Base-by-base conservation (phyloP, 768 basidiomycete genomes). In the Hortiboletus campestris region DNA sequence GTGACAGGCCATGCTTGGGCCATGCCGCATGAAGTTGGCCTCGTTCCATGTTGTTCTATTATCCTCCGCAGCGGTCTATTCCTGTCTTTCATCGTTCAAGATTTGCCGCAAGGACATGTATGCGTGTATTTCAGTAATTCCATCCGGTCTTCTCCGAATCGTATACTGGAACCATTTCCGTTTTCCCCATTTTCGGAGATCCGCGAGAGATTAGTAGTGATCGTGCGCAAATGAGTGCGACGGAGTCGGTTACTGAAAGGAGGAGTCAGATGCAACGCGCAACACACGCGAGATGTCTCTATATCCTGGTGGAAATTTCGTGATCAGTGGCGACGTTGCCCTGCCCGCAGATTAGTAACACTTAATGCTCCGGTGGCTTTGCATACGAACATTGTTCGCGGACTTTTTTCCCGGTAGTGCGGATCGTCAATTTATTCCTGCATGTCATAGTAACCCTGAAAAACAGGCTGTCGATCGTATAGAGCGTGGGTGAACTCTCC, bases 351-450 rank as follows among this genome's bases (percentile, higher is more conserved):
- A 48, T 43, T 32, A 25, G 25, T 25, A 35, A 49, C n/a, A n/a
- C n/a, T n/a, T 46, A 1, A 6, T 34, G 2, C 38, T 25, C 22
- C 28, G 13, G 16, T 41, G 14, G 22, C 28, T 39, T 51, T 56
- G 44, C 32, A 32, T 20, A 31, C 13, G 7, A 6, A 35, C 17
- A 42, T 20, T 4, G 38, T 63, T 54, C 51, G 56, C 48, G 61
- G 56, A 54, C 51, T 51, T 55, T 44, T 16, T 14, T 25, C 25
- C 10, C n/a, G 35, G 39, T 49, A 31, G 20, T 59, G 57, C 52
- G 61, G 62, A 60, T 62, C 62, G 57, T 49, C 57, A 55, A 60
- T 47, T 51, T 48, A 42, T 34, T 38, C 39, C 16, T 35, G 38
- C 8, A 7, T 29, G 35, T 44, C 29, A 35, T 25, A n/a, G 9